phyloP scores from a whole-genome alignment of 306 rosid species.

The Acmispon strigosus region DNA sequence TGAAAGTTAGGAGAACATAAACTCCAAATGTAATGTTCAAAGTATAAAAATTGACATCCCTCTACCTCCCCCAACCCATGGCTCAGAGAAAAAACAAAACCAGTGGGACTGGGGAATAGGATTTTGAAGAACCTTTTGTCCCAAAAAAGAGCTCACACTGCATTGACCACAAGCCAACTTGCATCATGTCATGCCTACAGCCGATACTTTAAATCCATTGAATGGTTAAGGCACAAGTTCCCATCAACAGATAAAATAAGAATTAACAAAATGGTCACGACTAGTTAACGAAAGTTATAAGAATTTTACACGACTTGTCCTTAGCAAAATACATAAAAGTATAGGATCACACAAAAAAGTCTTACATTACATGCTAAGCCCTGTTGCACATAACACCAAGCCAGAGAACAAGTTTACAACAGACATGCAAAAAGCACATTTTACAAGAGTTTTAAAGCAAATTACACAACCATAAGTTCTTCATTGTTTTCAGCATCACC shows the following conservation, averaged over 20 bases:
- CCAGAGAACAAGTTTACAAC: slow-evolving; percentile 7
- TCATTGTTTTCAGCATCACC: slow-evolving; percentile 52
- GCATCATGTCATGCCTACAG: neutral
- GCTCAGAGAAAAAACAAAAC: no score
- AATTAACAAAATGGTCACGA: no score
- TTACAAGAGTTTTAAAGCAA: neutral
- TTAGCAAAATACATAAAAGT: neutral
- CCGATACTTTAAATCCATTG: neutral
- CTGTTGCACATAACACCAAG: neutral
- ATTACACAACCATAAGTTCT: slow-evolving; percentile 31
- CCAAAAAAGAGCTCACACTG: no score
- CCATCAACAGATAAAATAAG: no score
- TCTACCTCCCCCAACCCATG: no score
- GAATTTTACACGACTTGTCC: neutral
- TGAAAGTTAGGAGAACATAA: no score
- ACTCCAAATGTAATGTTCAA: no score
- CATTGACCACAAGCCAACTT: no score
- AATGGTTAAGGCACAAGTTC: neutral
- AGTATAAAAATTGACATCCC: no score
- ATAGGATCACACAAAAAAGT: neutral
- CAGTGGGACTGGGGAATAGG: no score
- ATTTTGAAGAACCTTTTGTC: no score
- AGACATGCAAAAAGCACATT: neutral
- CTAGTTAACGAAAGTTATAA: neutral
- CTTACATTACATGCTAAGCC: neutral